A percentile compares a stretch with the other conserved stretches of the same genome.
These are phyloP conservation scores for Gaertneriomyces sp. DNA, from an alignment of 192 early-diverging fungal species.

Conservation along the genomic window DNA sequence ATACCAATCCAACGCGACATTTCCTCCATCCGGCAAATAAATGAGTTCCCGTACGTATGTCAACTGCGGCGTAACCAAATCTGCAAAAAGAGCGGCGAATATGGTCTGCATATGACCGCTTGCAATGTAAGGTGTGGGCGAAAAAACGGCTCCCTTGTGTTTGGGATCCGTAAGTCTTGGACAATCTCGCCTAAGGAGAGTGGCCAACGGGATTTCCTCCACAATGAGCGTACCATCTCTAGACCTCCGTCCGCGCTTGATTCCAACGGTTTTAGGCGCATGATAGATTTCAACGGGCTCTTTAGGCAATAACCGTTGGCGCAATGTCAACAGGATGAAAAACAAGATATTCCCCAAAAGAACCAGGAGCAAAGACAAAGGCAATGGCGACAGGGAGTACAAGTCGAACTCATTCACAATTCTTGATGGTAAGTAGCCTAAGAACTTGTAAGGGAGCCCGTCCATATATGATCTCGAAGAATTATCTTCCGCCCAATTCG, in stretches of 20 bases:
- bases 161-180: slow-evolving; percentile 20
- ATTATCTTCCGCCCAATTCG: too few species aligned
- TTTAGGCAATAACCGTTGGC: slow-evolving; percentile 1
- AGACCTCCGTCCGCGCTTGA: background rate
- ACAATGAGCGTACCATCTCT: background rate
- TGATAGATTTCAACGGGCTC: slow-evolving; percentile 3
- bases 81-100: slow-evolving; percentile 51
- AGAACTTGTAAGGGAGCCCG: background rate
- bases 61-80: slow-evolving; percentile 37
- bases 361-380: background rate
- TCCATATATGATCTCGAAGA: too few species aligned
- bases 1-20: slow-evolving; percentile 84
- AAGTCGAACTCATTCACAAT: slow-evolving; percentile 4
- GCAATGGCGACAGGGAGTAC: slow-evolving; percentile 3
- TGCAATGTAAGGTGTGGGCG: slow-evolving; percentile 68
- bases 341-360: background rate
- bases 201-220: slow-evolving; percentile 8
- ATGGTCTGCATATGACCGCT: slow-evolving; percentile 81
- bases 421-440: background rate
- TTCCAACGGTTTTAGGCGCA: background rate
- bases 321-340: background rate
- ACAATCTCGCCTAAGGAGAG: slow-evolving; percentile 1
- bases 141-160: slow-evolving; percentile 41
- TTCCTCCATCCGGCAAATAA: slow-evolving; percentile 77
- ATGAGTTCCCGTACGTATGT: slow-evolving; percentile 59